Evolutionary conservation across 345 rosid species (phyloP).

Genomic region (Odontarrhena argentea): DNA sequence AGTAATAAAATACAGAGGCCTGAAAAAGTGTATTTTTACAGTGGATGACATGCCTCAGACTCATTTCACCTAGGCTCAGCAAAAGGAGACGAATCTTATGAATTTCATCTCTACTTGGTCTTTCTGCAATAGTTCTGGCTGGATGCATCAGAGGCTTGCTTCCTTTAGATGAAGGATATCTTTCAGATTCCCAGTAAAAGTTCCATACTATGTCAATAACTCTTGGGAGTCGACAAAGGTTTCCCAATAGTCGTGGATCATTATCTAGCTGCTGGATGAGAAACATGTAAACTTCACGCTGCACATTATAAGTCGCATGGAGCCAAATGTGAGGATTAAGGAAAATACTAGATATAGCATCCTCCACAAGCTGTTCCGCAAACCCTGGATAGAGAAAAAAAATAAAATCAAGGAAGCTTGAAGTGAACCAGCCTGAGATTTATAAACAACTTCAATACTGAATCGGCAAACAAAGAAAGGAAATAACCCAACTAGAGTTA

Average conservation of each 20-base stretch:
- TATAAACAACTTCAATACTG: conserved; percentile 7
- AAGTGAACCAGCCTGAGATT: not conserved
- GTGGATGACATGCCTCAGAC: conserved; percentile 74
- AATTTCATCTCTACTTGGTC: conserved; percentile 81
- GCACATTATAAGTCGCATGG: conserved; percentile 79
- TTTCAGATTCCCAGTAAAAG: conserved; percentile 81
- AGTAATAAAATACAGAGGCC: conserved; percentile 18
- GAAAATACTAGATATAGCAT: conserved; percentile 81
- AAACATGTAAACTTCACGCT: conserved; percentile 94
- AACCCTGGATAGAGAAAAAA: conserved; percentile 49
- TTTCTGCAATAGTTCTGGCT: conserved; percentile 61
- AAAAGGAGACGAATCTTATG: conserved; percentile 92
- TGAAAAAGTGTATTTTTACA: conserved; percentile 24
- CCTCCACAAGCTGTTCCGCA: conserved; percentile 79
- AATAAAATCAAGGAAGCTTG: conserved; percentile 9
- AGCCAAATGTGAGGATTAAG: conserved; percentile 90
- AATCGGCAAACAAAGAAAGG: conserved; percentile 29
- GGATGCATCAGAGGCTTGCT: conserved; percentile 82
- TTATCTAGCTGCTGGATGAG: conserved; percentile 82
- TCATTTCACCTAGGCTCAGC: conserved; percentile 96
- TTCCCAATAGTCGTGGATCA: conserved; percentile 75
- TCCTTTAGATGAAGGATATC: conserved; percentile 65
- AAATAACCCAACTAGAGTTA: conserved; percentile 3
- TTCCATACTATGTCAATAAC: conserved; percentile 75
- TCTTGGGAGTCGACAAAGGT: conserved; percentile 77